Evolutionary conservation across 73 alveolate species (phyloP).

Genomic region (Blepharisma stoltei): DNA sequence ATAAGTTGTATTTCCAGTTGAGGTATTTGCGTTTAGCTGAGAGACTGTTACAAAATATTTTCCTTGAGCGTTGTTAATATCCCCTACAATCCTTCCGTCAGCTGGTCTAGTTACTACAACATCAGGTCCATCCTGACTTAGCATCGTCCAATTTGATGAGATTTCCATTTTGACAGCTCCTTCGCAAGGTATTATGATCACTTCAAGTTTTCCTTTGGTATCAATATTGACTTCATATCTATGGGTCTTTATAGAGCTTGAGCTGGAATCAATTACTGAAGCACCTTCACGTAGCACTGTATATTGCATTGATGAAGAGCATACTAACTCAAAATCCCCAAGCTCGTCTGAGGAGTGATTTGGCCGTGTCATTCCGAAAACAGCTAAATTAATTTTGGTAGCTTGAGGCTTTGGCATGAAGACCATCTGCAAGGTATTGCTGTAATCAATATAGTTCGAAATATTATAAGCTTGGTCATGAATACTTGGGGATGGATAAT

Average conservation of each 20-base stretch:
- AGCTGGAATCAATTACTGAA: neutral
- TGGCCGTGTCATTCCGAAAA: neutral
- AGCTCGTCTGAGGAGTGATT: neutral
- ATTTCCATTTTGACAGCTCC: neutral
- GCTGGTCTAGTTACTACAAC: neutral
- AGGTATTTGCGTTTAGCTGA: neutral
- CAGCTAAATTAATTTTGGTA: neutral
- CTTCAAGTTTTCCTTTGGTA: neutral
- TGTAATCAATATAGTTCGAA: neutral
- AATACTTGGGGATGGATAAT: neutral
- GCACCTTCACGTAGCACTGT: slow-evolving; percentile 2
- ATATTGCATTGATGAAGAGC: neutral
- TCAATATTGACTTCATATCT: neutral
- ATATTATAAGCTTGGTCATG: neutral
- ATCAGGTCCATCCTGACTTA: slow-evolving; percentile 5
- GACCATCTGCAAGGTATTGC: neutral
- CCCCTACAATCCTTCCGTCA: neutral
- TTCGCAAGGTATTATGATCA: neutral
- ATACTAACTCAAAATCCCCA: neutral
- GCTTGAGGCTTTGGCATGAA: neutral
- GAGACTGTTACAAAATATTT: neutral
- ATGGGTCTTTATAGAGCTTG: neutral
- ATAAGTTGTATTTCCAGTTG: neutral
- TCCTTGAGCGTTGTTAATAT: slow-evolving; percentile 17
- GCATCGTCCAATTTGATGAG: slow-evolving; percentile 4